Evolutionary conservation across 2,329 filamentous ascomycete genomes (phyloP), one percentile per base, ranked within the genome.

Genomic region (Penicillium sp.): DNA sequence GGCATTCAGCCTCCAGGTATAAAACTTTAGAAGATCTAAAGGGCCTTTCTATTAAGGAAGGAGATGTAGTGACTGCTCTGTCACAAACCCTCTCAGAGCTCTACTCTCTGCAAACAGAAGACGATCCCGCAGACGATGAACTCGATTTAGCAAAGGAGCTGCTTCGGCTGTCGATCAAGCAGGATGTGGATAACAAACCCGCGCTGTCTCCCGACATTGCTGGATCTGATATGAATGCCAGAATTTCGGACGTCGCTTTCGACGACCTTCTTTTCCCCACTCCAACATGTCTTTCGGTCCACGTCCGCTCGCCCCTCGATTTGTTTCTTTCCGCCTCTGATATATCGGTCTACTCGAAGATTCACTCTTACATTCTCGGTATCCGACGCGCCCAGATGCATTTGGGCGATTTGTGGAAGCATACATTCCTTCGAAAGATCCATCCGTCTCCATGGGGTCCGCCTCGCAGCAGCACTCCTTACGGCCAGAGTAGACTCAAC

Each of bases 291-390:
- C 75, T 98, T 35, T 81, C 78, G 1, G 75, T 95, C 52, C 80
- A 85, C 48, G 76, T 95, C 55, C 80, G 84, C 33, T 81, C 95
- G 8, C 90, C 93, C 0, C 71, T 97, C 5, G 90, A 97, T 64
- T 78, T 98, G 26, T 95, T 97, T 61, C 79, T 97, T 26, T 82
- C 86, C 10, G 74, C 79, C 3, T 76, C 82, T 1, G 90, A 97
- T 61, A 71, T 95, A 9, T 79, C 85, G 43, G 79, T 81, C 0
- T 98, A 97, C 68, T 86, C 88, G 0, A 77, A 78, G n/a, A 84
- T 96, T 53, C 89, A 94, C 65, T 80, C 88, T 2, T 97, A 96
- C 60, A 78, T 98, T 0, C 73, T 96, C 9, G 86, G 88, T 0
- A 83, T 97, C 54, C 84, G 88, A 45, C 82, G 90, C 50, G 87